A percentile compares a stretch with the other conserved stretches of the same genome.
Evolutionary conservation across 176 grass and related monocot species (phyloP).

Genomic region (Typha latifolia): DNA sequence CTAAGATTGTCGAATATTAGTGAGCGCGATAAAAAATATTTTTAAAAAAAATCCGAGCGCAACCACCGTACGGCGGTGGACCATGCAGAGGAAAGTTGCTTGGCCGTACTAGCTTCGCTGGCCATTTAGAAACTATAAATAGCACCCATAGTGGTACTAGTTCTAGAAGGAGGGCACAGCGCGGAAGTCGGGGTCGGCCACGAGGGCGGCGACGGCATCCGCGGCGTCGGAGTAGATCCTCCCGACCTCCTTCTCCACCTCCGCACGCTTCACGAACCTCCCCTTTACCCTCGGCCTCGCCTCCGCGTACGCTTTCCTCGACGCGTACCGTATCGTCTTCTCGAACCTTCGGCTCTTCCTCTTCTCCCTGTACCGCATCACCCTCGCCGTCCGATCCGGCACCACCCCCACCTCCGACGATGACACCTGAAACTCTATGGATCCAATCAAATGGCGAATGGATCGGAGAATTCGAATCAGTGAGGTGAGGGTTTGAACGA

Average conservation of each 20-base stretch:
- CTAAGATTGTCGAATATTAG: too few species aligned
- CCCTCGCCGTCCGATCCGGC: slow-evolving; percentile 55
- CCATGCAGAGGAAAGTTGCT: too few species aligned
- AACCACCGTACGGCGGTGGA: too few species aligned
- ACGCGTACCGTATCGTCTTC: slow-evolving; percentile 87
- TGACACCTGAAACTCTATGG: slow-evolving; percentile 31
- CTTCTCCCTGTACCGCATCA: slow-evolving; percentile 87
- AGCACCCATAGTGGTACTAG: too few species aligned
- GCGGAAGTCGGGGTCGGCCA: slow-evolving; percentile 7
- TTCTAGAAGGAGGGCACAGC: not conserved
- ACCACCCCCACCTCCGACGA: slow-evolving; percentile 84
- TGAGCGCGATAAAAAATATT: too few species aligned
- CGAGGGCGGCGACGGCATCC: not conserved
- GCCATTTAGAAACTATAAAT: too few species aligned
- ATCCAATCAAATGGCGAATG: not conserved
- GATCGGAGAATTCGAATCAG: not conserved
- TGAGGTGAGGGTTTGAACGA: not conserved
- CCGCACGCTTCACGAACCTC: slow-evolving; percentile 54
- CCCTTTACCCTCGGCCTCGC: slow-evolving; percentile 77
- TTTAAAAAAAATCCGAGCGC: too few species aligned
- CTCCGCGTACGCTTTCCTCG: slow-evolving; percentile 76
- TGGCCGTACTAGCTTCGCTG: too few species aligned
- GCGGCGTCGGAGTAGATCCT: slow-evolving; percentile 16
- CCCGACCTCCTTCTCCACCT: slow-evolving; percentile 13
- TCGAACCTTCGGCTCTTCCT: slow-evolving; percentile 72